Base-by-base conservation (phyloP, 192 early-diverging fungal genomes). In the Backusella australiensis region DNA sequence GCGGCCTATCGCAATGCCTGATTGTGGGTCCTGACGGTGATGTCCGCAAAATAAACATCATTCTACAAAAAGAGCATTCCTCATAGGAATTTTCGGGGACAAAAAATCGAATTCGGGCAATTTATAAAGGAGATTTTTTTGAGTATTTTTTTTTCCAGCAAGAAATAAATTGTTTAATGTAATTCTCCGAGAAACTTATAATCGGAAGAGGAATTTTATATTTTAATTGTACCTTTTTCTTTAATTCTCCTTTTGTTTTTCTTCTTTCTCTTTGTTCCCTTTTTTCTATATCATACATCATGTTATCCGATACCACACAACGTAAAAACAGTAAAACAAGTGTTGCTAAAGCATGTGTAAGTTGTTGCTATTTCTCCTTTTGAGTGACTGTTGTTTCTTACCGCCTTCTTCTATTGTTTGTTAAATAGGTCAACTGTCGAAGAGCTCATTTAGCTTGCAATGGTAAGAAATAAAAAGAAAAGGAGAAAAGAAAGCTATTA, bases 381-480 rank as follows among this genome's bases (percentile, higher is more conserved):
- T 3, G 19, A 41, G 49, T 41, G 7, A 46, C 21, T 63, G 23
- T 49, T 49, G 46, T 29, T 29, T 26, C 56, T 63, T 38, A 56
- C 15, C 32, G 32, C 32, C 32, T 2, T 32, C 34, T 39, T 9
- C 44, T 8, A 9, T 4, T 41, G 38, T 7, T 39, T 39, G 8
- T 29, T 63, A 68, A 26, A 34, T 35, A 76, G 75, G 67, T 90
- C 53, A 93, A 95, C 81, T 96, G 94, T 83, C 94, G 94, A 76
- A 89, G 89, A 72, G 92, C 94, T 5, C 94, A 96, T 74, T 82
- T 96, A 39, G 93, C 93, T 14, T 96, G 94, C 84, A 93, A 96
- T 84, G 82, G 88, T 89, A 88, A 59, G 8, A 90, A 29, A 21
- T 21, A 0, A 63, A 72, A 42, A 38, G n/a, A 21, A 59, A 39